Conservation (phyloP, 2,329 filamentous ascomycete species). For the Colletotrichum euphorbiae region DNA sequence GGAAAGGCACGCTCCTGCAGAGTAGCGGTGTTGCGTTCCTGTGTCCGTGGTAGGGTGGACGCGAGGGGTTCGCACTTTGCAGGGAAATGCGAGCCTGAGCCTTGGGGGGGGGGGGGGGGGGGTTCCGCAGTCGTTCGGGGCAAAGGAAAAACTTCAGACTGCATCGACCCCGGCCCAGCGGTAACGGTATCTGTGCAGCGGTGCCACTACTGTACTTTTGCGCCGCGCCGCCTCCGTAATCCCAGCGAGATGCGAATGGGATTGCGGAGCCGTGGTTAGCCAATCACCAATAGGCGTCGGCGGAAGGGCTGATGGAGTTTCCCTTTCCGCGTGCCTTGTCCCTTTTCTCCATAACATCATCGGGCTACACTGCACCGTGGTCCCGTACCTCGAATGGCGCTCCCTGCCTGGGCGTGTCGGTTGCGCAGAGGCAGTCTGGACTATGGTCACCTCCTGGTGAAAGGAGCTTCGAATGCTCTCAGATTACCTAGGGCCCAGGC, state of each 20-base stretch:
- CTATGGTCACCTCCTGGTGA: too few species aligned
- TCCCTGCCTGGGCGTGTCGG: slow-evolving; percentile 6
- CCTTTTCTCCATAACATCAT: slow-evolving; percentile 38
- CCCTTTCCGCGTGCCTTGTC: slow-evolving; percentile 34
- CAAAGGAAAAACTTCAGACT: slow-evolving; percentile 35
- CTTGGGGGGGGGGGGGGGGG: too few species aligned
- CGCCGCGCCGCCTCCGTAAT: slow-evolving; percentile 18
- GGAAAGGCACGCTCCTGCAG: slow-evolving; percentile 8
- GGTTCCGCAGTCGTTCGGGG: slow-evolving; percentile 39
- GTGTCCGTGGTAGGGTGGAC: not conserved
- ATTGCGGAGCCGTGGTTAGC: slow-evolving; percentile 27
- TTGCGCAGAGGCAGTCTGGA: not conserved
- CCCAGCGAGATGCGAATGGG: slow-evolving; percentile 23
- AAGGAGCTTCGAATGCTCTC: not conserved
- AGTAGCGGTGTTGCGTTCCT: slow-evolving; percentile 2
- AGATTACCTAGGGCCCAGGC: not conserved
- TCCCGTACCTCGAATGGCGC: slow-evolving; percentile 26
- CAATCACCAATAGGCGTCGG: slow-evolving; percentile 23
- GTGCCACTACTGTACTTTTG: too few species aligned
- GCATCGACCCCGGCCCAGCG: slow-evolving; percentile 38
- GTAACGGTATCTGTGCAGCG: slow-evolving; percentile 19
- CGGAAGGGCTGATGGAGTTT: slow-evolving; percentile 17
- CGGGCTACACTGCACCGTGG: slow-evolving; percentile 32
- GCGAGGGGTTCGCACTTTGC: slow-evolving; percentile 25
- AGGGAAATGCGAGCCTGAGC: too few species aligned